Evolutionary conservation across 1,284 basidiomycete species (phyloP), one percentile per base, ranked within the genome.

Genomic region (Meira nashicola): DNA sequence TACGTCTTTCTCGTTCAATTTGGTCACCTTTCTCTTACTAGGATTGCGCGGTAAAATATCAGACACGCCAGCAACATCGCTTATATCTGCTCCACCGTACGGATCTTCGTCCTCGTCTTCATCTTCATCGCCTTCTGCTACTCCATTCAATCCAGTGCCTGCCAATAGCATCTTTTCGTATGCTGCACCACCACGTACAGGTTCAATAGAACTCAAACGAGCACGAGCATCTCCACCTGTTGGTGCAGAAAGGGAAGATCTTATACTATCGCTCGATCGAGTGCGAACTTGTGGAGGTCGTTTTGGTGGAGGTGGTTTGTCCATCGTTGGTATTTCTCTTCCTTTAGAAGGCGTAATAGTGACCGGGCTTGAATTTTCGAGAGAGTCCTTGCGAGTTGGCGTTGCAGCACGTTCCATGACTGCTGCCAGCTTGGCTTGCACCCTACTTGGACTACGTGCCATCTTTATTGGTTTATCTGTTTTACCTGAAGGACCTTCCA

Each of bases 151-250:
- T 0, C 71, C 71, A 0, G 70, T 73, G 5, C 70, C 70, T 7
- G 71, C 71, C 37, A 73, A 43, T 1, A 73, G 64, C 68, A 74
- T 71, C n/a, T 66, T 59, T 55, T 74, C 71, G 51, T 73, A 74
- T 0, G 71, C 70, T 40, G 68, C 68, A 5, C 70, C 70, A 9
- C 71, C 71, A 43, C 70, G 56, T n/a, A 68, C 62, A 0, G 71
- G 70, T 57, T 73, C 71, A 28, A 74, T 63, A 2, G 71, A 62
- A 54, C 71, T 73, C 10, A 74, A 61, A n/a, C 71, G 53, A 2
- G 71, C 71, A 12, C 71, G 60, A 2, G 71, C 67, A 55, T 68
- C 66, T 33, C 67, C 68, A n/a, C 48, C 56, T 7, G 5, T 15
- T 12, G n/a, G 17, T 15, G 17, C 46, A 3, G 46, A 48, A 19